Evolutionary conservation across 2,329 filamentous ascomycete genomes (phyloP).

Genomic region (Amauroascus niger): DNA sequence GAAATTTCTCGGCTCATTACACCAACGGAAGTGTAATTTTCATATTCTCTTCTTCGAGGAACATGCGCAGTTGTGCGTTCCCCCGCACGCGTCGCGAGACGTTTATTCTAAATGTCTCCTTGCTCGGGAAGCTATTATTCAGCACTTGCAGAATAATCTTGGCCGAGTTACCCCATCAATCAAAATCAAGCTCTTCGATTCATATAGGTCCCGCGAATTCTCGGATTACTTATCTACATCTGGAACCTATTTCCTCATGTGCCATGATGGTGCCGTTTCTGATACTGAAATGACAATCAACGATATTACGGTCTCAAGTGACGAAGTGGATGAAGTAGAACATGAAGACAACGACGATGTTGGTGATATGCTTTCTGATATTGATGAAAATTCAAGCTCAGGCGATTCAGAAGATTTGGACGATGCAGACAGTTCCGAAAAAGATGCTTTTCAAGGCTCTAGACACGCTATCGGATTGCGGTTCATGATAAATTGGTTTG

Average conservation of each 20-base stretch:
- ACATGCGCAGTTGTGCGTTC: constrained; percentile 45
- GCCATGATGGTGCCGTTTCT: constrained; percentile 48
- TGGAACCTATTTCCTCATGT: constrained; percentile 58
- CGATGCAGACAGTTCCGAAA: constrained; percentile 15
- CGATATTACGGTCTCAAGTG: background rate
- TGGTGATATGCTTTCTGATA: constrained; percentile 11
- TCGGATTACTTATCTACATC: constrained; percentile 44
- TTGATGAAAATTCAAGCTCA: background rate
- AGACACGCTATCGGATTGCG: constrained; percentile 26
- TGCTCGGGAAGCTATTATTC: constrained; percentile 53
- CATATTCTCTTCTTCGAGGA: constrained; percentile 59
- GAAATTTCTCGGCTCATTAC: constrained; percentile 51
- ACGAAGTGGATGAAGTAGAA: constrained; percentile 15
- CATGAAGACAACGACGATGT: constrained; percentile 8
- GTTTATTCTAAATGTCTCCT: constrained; percentile 48
- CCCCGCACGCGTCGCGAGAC: constrained; percentile 30
- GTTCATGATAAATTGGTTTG: constrained; percentile 47
- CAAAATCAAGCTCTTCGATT: constrained; percentile 41
- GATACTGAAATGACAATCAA: background rate
- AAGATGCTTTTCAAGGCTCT: background rate
- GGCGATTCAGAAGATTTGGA: constrained; percentile 18
- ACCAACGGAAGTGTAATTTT: constrained; percentile 58
- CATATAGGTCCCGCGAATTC: constrained; percentile 44
- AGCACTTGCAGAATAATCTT: constrained; percentile 49
- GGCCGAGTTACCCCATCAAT: constrained; percentile 31